Evolutionary conservation across 148 eudicot species (phyloP).

Genomic region (Suaeda aralocaspica): DNA sequence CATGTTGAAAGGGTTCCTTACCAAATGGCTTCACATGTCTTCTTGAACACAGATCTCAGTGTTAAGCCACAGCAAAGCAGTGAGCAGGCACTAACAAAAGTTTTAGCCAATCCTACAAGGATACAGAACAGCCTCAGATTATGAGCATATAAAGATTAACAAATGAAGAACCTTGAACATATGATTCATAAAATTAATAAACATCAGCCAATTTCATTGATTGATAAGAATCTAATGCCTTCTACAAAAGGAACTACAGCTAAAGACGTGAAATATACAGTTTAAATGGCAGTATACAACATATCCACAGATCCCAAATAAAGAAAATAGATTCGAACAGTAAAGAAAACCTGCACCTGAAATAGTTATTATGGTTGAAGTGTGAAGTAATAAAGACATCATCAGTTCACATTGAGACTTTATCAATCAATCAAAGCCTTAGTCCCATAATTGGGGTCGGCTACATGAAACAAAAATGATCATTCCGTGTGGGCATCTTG

Average conservation of each 20-base stretch:
- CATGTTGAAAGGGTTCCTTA: background rate
- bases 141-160: constrained; percentile 2
- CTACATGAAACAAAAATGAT: no score
- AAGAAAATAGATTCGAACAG: background rate
- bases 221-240: background rate
- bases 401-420: background rate
- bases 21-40: constrained; percentile 13
- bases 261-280: background rate
- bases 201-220: background rate
- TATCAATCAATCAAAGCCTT: no score
- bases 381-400: background rate
- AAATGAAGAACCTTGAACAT: background rate
- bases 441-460: no score
- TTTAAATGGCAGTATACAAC: background rate
- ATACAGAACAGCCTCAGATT: constrained; percentile 7
- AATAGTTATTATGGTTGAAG: background rate
- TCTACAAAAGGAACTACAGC: background rate
- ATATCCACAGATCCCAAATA: background rate
- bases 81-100: background rate
- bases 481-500: no score
- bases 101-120: background rate
- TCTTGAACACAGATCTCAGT: background rate
- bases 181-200: background rate
- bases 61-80: constrained; percentile 1
- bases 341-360: background rate